Evolutionary conservation across 768 basidiomycete genomes (phyloP).

Genomic region (Lepiota brunneoincarnata): DNA sequence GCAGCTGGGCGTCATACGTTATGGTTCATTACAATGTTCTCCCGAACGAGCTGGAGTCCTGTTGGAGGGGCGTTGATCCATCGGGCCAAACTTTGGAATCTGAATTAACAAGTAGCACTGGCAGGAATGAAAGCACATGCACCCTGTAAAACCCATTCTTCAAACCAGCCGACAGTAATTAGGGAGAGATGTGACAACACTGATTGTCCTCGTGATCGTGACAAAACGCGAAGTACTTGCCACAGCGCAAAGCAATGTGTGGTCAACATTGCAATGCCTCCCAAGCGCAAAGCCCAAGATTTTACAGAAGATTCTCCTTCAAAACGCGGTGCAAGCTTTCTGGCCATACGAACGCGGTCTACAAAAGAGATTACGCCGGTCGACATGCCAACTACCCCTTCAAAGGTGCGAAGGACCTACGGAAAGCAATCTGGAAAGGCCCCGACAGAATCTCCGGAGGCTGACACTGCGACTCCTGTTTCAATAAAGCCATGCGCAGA

Average conservation of each 20-base stretch:
- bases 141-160: slow-evolving; percentile 67
- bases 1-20: slow-evolving; percentile 41
- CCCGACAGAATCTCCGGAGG: not conserved
- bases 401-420: slow-evolving; percentile 5
- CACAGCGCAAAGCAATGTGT: too few species aligned
- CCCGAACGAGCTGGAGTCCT: slow-evolving; percentile 63
- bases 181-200: not conserved
- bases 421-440: not conserved
- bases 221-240: slow-evolving; percentile 3
- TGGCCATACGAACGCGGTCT: not conserved
- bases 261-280: slow-evolving; percentile 25
- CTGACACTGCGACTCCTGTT: not conserved
- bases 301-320: slow-evolving; percentile 20
- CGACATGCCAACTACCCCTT: not conserved
- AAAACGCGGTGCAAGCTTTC: slow-evolving; percentile 23
- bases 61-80: slow-evolving; percentile 82
- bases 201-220: slow-evolving; percentile 5
- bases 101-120: not conserved
- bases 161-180: not conserved
- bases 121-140: slow-evolving; percentile 7
- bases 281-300: slow-evolving; percentile 42
- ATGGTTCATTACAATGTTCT: slow-evolving; percentile 71
- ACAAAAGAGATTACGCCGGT: not conserved
- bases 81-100: slow-evolving; percentile 57
- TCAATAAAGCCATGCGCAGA: not conserved